phyloP scores from a whole-genome alignment of 495 filamentous ascomycete genomes.

The Aspergillus sclerotioniger region DNA sequence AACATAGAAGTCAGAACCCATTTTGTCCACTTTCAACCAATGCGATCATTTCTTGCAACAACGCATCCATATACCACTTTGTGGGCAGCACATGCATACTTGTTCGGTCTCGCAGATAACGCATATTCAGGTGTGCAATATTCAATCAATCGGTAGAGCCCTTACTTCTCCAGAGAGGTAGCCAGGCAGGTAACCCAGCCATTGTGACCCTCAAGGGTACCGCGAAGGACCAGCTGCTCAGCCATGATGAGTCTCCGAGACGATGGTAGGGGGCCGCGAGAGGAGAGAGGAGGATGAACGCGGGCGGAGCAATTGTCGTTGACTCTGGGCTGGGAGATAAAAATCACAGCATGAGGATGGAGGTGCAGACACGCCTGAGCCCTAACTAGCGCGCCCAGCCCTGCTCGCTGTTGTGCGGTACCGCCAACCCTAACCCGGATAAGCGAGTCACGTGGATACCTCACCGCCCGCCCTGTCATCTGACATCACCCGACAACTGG shows the following conservation, averaged over 20 bases:
- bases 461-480: neutral
- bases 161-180: slow-evolving; percentile 98
- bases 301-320: slow-evolving; percentile 49
- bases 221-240: slow-evolving; percentile 96
- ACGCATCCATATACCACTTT: slow-evolving; percentile 12
- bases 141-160: slow-evolving; percentile 16
- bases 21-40: slow-evolving; percentile 27
- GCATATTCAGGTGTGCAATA: neutral
- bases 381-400: slow-evolving; percentile 40
- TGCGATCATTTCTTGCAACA: slow-evolving; percentile 9
- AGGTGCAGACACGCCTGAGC: slow-evolving; percentile 38
- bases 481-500: no score
- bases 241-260: slow-evolving; percentile 63
- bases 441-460: slow-evolving; percentile 34
- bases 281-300: slow-evolving; percentile 36
- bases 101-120: slow-evolving; percentile 5
- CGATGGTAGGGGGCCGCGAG: slow-evolving; percentile 34
- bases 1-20: slow-evolving; percentile 35
- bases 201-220: slow-evolving; percentile 94
- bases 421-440: slow-evolving; percentile 36
- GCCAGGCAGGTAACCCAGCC: slow-evolving; percentile 77
- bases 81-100: neutral
- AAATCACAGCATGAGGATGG: slow-evolving; percentile 34
- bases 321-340: slow-evolving; percentile 47
- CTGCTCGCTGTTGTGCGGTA: slow-evolving; percentile 32